Conservation (phyloP, 2,329 filamentous ascomycete genomes). For the Talaromyces sp. region DNA sequence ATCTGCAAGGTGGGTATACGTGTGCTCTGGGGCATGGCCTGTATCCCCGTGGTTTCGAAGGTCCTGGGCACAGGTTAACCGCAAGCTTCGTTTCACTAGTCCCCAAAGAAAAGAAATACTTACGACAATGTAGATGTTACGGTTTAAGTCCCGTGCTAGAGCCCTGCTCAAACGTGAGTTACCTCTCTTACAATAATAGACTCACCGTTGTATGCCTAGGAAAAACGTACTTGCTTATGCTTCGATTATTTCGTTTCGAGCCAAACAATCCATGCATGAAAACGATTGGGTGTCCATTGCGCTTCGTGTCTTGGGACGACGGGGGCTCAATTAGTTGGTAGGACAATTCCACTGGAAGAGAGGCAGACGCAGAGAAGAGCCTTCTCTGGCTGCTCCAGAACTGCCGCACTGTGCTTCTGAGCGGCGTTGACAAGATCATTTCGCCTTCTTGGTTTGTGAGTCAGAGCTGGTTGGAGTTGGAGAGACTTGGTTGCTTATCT, state of each 20-base stretch:
- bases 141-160: slow-evolving; percentile 71
- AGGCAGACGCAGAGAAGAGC: slow-evolving; percentile 26
- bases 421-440: neutral
- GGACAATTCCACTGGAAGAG: slow-evolving; percentile 24
- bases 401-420: neutral
- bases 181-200: neutral
- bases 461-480: neutral
- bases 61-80: slow-evolving; percentile 52
- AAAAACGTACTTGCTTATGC: slow-evolving; percentile 77
- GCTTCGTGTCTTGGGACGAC: slow-evolving; percentile 15
- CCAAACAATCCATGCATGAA: slow-evolving; percentile 93
- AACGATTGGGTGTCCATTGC: slow-evolving; percentile 60
- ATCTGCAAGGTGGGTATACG: slow-evolving; percentile 75
- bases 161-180: slow-evolving; percentile 47
- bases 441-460: neutral
- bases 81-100: neutral
- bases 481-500: neutral
- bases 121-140: slow-evolving; percentile 77
- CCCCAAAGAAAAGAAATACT: slow-evolving; percentile 20
- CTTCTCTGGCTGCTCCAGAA: neutral
- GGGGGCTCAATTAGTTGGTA: slow-evolving; percentile 33
- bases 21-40: slow-evolving; percentile 68
- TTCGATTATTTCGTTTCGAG: slow-evolving; percentile 90
- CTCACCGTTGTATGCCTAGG: neutral
- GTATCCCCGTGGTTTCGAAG: slow-evolving; percentile 91